These are phyloP conservation scores for Flagelloscypha sp. DNA, from an alignment of 768 basidiomycete species.

Conservation along the genomic window DNA sequence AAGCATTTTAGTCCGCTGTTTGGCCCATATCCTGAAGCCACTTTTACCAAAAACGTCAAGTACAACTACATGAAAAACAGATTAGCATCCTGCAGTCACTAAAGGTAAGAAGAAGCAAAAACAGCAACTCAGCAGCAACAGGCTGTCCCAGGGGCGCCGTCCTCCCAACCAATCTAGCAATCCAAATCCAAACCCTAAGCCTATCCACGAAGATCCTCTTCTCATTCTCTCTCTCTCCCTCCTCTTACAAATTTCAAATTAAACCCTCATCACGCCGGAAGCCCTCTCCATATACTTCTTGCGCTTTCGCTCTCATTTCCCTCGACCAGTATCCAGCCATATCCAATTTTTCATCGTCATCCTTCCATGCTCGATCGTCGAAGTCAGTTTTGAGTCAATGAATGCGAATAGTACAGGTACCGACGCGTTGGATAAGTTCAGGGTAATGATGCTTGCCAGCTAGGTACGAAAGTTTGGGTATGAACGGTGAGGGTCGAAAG, in stretches of 20 bases:
- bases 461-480: conserved; percentile 36
- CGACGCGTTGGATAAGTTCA: conserved; percentile 78
- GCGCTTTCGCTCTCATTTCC: conserved; percentile 44
- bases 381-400: conserved; percentile 46
- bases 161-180: conserved; percentile 53
- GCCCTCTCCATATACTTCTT: conserved; percentile 58
- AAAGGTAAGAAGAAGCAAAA: conserved; percentile 31
- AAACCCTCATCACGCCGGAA: conserved; percentile 77
- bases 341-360: conserved; percentile 33
- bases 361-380: conserved; percentile 38
- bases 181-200: conserved; percentile 68
- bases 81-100: conserved; percentile 7
- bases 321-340: conserved; percentile 45
- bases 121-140: conserved; percentile 60
- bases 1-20: conserved; percentile 71
- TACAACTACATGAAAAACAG: conserved; percentile 38
- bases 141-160: conserved; percentile 43
- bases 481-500: conserved; percentile 58
- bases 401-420: conserved; percentile 78
- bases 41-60: conserved; percentile 62
- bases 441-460: conserved; percentile 76
- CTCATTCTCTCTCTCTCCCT: conserved; percentile 32
- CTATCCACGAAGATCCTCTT: conserved; percentile 52
- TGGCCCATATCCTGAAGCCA: conserved; percentile 60
- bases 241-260: conserved; percentile 62